Evolutionary conservation across 2,329 filamentous ascomycete genomes (phyloP), one percentile per base, ranked within the genome.

Genomic region (Aspergillus amoenus): DNA sequence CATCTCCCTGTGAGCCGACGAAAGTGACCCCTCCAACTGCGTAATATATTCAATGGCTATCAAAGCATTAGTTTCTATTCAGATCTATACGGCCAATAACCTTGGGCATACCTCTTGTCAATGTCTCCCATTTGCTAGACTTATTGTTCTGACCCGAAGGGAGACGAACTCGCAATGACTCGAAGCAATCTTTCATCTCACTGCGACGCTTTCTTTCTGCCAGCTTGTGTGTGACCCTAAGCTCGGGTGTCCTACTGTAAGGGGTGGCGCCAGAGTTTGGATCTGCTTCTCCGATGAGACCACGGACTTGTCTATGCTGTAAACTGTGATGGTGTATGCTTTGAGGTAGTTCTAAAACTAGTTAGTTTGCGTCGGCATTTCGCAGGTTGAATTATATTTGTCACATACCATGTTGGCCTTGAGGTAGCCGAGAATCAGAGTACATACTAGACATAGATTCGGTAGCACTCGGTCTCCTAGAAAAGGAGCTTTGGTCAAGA

Each of bases 161-260:
- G 2, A 81, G 70, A 30, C 76, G 74, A 39, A 72, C 64, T 30
- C 79, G 73, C 43, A 81, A 64, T 18, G 72, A 67, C 63, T 81
- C 79, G 59, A 81, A 81, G 49, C 78, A 79, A 63, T 80, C 78
- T 58, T 81, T 81, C 79, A 81, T 81, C 60, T 81, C 79, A 55
- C 78, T 81, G 45, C 79, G 77, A 39, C 79, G 77, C 64, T 81
- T 81, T 15, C 79, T 73, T 68, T 81, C 79, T 15, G 79, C 79
- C 24, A 81, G 64, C 59, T 81, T 81, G 60, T 81, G 79, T 9
- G 78, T 80, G 15, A 81, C 75, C 46, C 79, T 70, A 43, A 81
- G 67, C 64, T 81, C 79, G 2, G 79, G 79, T 2, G 79, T 81
- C 43, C 79, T 69, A 59, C 78, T 81, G 61, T 81, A 81, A 0